Base-by-base conservation (phyloP, 164 flowering plant species). In the Protea cynaroides region DNA sequence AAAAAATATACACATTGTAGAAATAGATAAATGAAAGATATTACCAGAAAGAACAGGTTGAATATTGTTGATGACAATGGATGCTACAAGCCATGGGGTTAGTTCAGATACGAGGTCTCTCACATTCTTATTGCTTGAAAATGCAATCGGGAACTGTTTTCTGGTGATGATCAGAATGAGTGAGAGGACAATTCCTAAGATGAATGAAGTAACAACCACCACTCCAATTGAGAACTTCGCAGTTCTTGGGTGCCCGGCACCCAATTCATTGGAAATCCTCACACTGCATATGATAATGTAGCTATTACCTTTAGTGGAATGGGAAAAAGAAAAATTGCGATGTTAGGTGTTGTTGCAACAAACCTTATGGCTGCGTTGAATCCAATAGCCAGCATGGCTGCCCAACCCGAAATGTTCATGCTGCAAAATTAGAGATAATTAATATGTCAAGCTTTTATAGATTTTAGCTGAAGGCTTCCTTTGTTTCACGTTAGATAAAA, bases 291-390 rank as follows among this genome's bases (percentile, higher is more conserved):
- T 19, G 15, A 43, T 1, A 6, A 22, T 14, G 25, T 1, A 46
- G 22, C 8, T 1, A 2, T 47, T 9, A 15, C 3, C 18, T 44
- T 0, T 18, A 6, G 52, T 22, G 23, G 13, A 8, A 0, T 11
- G 14, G 13, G 14, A 37, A 3, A 0, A 25, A 59, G n/a, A n/a
- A n/a, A n/a, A n/a, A n/a, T n/a, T n/a, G n/a, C n/a, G n/a, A n/a
- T n/a, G n/a, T n/a, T n/a, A n/a, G n/a, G 46, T 59, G 1, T 24
- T 4, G 49, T 47, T 54, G 19, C 15, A 40, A 64, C 77, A 58
- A 46, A 83, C 91, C 96, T 90, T 61, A 78, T 80, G 9, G 95
- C 95, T 56, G 91, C 91, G 68, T 86, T 90, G 75, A 72, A 78
- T 61, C 97, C 95, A 1, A 88, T 0, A 14, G 92, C 84, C 11